These are phyloP conservation scores for Tulasnella sp. DNA, from an alignment of 768 basidiomycete genomes.

Conservation along the genomic window DNA sequence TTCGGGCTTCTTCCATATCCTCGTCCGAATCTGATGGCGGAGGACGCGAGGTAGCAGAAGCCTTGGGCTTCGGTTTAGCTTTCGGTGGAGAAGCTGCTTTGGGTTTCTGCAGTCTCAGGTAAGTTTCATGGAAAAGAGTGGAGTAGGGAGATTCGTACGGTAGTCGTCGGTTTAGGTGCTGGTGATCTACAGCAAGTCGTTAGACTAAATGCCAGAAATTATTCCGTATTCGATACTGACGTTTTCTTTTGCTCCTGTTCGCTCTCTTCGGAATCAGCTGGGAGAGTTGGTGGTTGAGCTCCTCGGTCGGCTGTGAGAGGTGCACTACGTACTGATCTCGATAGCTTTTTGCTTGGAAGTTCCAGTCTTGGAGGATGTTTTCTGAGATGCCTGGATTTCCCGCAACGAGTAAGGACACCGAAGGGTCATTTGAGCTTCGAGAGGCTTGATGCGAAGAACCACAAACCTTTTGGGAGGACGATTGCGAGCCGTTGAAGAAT, in stretches of 20 bases:
- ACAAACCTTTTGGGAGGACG: slow-evolving; percentile 3
- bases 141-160: not conserved
- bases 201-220: not conserved
- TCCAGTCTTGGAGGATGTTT: not conserved
- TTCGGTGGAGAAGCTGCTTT: not conserved
- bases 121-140: not conserved
- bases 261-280: slow-evolving; percentile 10
- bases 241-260: not conserved
- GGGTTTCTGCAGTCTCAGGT: not conserved
- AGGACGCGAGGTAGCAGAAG: not conserved
- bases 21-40: not conserved
- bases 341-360: slow-evolving; percentile 4
- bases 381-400: not conserved
- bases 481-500: slow-evolving; percentile 13
- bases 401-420: not conserved
- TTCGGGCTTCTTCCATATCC: slow-evolving; percentile 18
- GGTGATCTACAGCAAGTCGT: not conserved
- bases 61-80: not conserved
- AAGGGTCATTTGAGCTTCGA: not conserved
- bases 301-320: not conserved
- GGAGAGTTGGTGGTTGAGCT: not conserved
- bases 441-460: not conserved
- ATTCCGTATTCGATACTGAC: not conserved
- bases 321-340: not conserved
- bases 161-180: not conserved